These are phyloP conservation scores for Phytophthora sojae DNA, from an alignment of 352 stramenopile genomes.

Conservation along the genomic window DNA sequence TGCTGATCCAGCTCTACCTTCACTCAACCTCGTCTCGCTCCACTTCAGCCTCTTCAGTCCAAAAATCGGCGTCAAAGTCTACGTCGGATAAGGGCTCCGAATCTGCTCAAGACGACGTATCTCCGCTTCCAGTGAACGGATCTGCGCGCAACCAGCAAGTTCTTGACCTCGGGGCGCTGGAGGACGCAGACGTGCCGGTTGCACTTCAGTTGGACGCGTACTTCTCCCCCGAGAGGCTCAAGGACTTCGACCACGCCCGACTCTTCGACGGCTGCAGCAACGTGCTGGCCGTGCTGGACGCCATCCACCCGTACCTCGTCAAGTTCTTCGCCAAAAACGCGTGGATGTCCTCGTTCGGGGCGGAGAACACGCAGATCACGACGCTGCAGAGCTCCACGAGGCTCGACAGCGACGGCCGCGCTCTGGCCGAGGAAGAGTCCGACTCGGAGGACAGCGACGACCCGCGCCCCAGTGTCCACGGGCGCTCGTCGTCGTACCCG, in stretches of 20 bases:
- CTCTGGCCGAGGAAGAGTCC: slow-evolving; percentile 38
- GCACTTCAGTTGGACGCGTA: slow-evolving; percentile 58
- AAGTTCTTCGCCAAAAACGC: slow-evolving; percentile 55
- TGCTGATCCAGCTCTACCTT: slow-evolving; percentile 52
- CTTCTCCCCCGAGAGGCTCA: slow-evolving; percentile 50
- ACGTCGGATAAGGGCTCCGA: slow-evolving; percentile 3
- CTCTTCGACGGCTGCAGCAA: slow-evolving; percentile 68
- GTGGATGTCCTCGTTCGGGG: slow-evolving; percentile 40
- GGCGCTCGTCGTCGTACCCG: slow-evolving; percentile 35
- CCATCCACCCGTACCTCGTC: slow-evolving; percentile 64
- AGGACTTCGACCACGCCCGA: slow-evolving; percentile 55
- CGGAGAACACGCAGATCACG: slow-evolving; percentile 47
- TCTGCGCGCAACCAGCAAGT: neutral
- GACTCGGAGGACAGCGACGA: slow-evolving; percentile 52
- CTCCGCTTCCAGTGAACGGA: neutral
- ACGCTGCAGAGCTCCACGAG: slow-evolving; percentile 48
- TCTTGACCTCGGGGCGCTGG: slow-evolving; percentile 40
- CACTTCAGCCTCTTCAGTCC: neutral
- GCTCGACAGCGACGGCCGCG: slow-evolving; percentile 40
- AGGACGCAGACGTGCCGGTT: slow-evolving; percentile 37
- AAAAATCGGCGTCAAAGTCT: slow-evolving; percentile 7
- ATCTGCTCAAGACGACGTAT: neutral
- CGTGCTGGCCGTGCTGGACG: slow-evolving; percentile 69
- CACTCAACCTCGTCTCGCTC: slow-evolving; percentile 10
- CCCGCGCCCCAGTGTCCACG: slow-evolving; percentile 13